A percentile compares a stretch with the other conserved stretches of the same genome.
These are phyloP conservation scores for Fusarium sp. DNA, from an alignment of 2,329 filamentous ascomycete species.

Conservation along the genomic window DNA sequence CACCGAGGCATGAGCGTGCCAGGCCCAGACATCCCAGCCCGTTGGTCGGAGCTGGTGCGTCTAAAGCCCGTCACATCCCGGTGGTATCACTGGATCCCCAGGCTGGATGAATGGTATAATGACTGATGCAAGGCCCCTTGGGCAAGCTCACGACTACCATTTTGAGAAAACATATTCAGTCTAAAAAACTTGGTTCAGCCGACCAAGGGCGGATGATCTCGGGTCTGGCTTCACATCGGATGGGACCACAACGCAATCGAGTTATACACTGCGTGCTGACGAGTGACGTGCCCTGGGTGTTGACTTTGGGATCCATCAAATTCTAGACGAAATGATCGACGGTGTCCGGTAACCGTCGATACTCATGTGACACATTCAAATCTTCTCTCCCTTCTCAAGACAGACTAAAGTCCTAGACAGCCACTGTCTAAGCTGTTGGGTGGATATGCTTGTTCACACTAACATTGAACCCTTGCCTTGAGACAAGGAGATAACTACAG, in stretches of 20 bases:
- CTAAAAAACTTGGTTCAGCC: background rate
- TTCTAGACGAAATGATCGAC: slow-evolving; percentile 40
- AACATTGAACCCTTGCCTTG: slow-evolving; percentile 13
- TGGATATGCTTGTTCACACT: background rate
- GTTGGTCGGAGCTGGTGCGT: slow-evolving; percentile 31
- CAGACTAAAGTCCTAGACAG: background rate
- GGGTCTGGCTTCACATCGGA: background rate
- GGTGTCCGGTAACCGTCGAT: slow-evolving; percentile 3
- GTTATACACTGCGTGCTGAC: background rate
- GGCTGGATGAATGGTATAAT: background rate
- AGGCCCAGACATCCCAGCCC: slow-evolving; percentile 38
- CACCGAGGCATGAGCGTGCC: slow-evolving; percentile 20
- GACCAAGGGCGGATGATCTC: background rate
- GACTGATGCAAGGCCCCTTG: background rate
- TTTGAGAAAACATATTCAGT: background rate
- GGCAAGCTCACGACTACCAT: background rate
- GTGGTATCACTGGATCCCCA: background rate
- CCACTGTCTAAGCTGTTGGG: slow-evolving; percentile 13
- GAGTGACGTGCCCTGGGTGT: background rate
- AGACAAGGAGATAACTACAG: slow-evolving; percentile 22
- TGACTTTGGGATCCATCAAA: slow-evolving; percentile 1
- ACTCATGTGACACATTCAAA: slow-evolving; percentile 37
- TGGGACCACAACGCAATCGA: background rate
- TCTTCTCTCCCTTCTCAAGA: slow-evolving; percentile 7
- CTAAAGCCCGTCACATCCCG: slow-evolving; percentile 21